Evolutionary conservation across 768 basidiomycete species (phyloP).

Genomic region (Hypholoma sublateritium): DNA sequence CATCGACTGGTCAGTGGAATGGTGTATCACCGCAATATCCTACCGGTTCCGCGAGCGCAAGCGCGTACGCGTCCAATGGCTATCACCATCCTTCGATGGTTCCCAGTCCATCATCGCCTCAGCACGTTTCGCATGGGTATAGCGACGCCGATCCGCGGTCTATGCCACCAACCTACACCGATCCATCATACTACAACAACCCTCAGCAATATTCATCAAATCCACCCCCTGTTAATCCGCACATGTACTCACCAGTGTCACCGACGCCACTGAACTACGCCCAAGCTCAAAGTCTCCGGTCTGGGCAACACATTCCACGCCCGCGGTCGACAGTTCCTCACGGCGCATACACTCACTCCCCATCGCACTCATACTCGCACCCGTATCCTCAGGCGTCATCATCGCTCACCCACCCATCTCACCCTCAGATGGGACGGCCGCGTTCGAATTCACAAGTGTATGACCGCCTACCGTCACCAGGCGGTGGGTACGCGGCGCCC

Average conservation of each 20-base stretch:
- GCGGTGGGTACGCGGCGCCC: conserved; percentile 16
- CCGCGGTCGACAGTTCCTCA: conserved; percentile 34
- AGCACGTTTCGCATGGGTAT: conserved; percentile 19
- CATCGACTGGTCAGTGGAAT: conserved; percentile 36
- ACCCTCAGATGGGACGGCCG: conserved; percentile 32
- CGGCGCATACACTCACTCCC: conserved; percentile 30
- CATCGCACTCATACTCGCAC: conserved; percentile 34
- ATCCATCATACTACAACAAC: conserved; percentile 24
- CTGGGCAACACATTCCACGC: conserved; percentile 24
- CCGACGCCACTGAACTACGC: conserved; percentile 19
- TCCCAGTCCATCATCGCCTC: conserved; percentile 19
- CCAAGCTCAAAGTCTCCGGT: conserved; percentile 19
- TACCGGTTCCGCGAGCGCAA: conserved; percentile 16
- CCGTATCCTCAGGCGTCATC: conserved; percentile 36
- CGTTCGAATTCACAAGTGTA: conserved; percentile 44
- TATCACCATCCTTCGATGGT: conserved; percentile 21
- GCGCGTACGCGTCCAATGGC: conserved; percentile 21
- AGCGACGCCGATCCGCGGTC: conserved; percentile 14
- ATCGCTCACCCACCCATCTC: conserved; percentile 25
- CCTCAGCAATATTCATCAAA: conserved; percentile 21
- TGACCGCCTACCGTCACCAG: conserved; percentile 19
- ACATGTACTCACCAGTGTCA: conserved; percentile 24
- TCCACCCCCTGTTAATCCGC: conserved; percentile 21
- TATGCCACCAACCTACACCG: conserved; percentile 19
- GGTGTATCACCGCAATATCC: conserved; percentile 30